Evolutionary conservation across 1,284 basidiomycete genomes (phyloP).

Genomic region (Ustilago hordei): DNA sequence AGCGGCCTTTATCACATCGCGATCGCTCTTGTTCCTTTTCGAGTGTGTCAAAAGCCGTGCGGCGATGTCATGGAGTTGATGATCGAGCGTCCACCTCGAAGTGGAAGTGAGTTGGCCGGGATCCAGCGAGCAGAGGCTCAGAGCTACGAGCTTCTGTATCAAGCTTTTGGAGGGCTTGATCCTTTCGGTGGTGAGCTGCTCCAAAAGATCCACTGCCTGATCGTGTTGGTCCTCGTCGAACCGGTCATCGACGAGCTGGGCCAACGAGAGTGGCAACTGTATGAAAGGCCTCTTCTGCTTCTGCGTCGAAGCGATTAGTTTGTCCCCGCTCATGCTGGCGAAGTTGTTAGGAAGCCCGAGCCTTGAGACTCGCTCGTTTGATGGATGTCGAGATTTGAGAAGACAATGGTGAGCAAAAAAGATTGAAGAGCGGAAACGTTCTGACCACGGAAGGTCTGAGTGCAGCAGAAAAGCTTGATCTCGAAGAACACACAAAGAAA

Average conservation of each 20-base stretch:
- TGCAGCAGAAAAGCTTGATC: not conserved
- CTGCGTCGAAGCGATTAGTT: not conserved
- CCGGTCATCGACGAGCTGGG: conserved; percentile 42
- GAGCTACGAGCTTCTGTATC: conserved; percentile 40
- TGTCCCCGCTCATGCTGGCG: conserved; percentile 25
- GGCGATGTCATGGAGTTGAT: conserved; percentile 27
- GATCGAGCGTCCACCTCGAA: conserved; percentile 39
- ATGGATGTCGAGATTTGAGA: not conserved
- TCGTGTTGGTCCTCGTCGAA: conserved; percentile 51
- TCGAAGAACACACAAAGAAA: not conserved
- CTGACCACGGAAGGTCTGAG: not conserved
- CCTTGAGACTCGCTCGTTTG: not conserved
- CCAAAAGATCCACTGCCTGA: conserved; percentile 44
- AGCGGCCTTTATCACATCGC: conserved; percentile 19
- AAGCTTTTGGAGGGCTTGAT: conserved; percentile 14
- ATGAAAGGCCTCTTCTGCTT: conserved; percentile 14
- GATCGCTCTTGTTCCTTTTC: conserved; percentile 12
- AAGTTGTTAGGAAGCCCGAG: not conserved
- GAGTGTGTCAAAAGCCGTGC: conserved; percentile 19
- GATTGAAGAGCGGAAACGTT: not conserved
- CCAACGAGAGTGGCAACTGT: conserved; percentile 17
- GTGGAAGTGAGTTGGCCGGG: conserved; percentile 29
- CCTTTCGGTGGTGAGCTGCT: conserved; percentile 26
- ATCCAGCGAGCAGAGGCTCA: conserved; percentile 46
- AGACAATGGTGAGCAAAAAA: conserved; percentile 4